These are phyloP conservation scores for Pythium utonaiense DNA, from an alignment of 352 stramenopile genomes.

Conservation along the genomic window DNA sequence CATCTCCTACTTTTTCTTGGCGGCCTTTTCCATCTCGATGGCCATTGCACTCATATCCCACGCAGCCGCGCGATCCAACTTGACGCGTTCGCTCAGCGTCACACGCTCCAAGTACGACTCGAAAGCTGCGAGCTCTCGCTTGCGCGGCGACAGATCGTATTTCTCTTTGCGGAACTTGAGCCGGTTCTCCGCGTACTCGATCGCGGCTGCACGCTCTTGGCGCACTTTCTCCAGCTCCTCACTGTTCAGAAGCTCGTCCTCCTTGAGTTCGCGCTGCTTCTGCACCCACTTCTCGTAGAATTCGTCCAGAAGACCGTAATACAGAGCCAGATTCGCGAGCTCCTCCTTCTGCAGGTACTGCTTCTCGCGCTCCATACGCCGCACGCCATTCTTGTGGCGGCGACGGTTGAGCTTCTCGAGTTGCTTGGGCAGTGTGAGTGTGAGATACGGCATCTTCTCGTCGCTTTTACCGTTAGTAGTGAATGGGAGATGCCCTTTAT, in stretches of 20 bases:
- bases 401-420: conserved; percentile 38
- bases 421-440: conserved; percentile 28
- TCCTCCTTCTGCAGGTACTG: conserved; percentile 44
- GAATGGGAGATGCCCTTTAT: conserved; percentile 37
- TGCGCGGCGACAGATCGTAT: conserved; percentile 46
- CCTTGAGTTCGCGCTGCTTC: conserved; percentile 31
- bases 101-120: conserved; percentile 56
- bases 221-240: conserved; percentile 27
- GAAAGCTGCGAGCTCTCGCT: conserved; percentile 37
- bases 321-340: conserved; percentile 43
- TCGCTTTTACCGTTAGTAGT: conserved; percentile 67
- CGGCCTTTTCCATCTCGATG: conserved; percentile 16
- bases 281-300: conserved; percentile 64
- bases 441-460: conserved; percentile 58
- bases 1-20: background rate
- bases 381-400: conserved; percentile 33
- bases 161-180: conserved; percentile 51
- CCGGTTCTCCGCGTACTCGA: conserved; percentile 36
- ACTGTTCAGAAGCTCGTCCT: conserved; percentile 28
- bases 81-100: conserved; percentile 41
- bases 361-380: conserved; percentile 36
- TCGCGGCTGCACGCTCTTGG: conserved; percentile 35
- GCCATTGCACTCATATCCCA: conserved; percentile 20
- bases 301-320: conserved; percentile 57
- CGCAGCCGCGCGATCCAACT: conserved; percentile 33